Conservation (phyloP, 768 basidiomycete genomes). For the Lactarius indigo region DNA sequence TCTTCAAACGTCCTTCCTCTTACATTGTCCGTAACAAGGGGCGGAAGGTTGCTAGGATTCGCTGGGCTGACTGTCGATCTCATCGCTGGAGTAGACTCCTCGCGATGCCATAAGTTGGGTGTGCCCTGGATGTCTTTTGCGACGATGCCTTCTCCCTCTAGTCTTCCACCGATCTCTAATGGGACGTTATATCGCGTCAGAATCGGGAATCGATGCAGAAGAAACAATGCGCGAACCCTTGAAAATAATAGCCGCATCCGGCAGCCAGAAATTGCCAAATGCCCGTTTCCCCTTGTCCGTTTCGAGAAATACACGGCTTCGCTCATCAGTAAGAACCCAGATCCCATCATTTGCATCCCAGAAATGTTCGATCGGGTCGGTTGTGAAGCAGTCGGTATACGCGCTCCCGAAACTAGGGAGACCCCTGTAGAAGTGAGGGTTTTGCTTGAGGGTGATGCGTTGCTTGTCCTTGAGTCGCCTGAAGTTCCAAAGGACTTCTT, state of each 20-base stretch:
- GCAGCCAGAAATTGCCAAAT: slow-evolving; percentile 13
- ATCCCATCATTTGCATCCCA: neutral
- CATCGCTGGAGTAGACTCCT: neutral
- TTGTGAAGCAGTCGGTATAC: neutral
- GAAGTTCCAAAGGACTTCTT: slow-evolving; percentile 21
- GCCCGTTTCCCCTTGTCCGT: neutral
- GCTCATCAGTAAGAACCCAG: slow-evolving; percentile 9
- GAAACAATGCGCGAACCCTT: neutral
- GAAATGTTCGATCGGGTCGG: neutral
- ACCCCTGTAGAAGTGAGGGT: slow-evolving; percentile 13
- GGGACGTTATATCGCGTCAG: neutral
- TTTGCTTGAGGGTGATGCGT: slow-evolving; percentile 15
- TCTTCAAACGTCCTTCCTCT: neutral
- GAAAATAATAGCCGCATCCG: slow-evolving; percentile 7
- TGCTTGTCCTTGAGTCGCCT: neutral
- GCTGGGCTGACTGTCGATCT: neutral
- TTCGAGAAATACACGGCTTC: slow-evolving; percentile 10
- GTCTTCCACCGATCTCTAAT: slow-evolving; percentile 6
- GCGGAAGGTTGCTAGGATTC: neutral
- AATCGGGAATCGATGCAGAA: neutral
- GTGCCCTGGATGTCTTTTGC: neutral
- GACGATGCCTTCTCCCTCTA: slow-evolving; percentile 14
- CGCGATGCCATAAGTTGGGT: neutral
- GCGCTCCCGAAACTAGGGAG: neutral
- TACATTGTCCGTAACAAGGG: neutral